Evolutionary conservation across 768 basidiomycete species (phyloP), one percentile per base, ranked within the genome.

Genomic region (Mycena indigotica): DNA sequence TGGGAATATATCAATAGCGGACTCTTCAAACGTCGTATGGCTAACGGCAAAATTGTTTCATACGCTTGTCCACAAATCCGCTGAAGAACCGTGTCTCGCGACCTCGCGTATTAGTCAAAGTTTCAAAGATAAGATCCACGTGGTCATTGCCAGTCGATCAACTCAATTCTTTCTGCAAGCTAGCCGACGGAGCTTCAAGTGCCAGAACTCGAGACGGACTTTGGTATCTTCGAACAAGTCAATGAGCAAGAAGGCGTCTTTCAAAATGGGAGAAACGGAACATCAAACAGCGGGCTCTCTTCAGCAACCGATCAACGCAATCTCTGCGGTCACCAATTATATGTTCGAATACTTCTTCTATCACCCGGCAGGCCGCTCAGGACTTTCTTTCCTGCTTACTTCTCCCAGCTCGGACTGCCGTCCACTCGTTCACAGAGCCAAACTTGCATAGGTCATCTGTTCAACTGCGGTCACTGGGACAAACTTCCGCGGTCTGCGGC

Each of bases 101-200:
- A 13, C 41, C 41, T 44, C 41, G 41, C 23, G 41, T 44, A 17
- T 17, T 5, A 44, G 41, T 23, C 25, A 12, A 48, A 48, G 19
- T 26, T 48, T 48, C 46, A 13, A n/a, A 25, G 46, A 48, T 48
- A 48, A 48, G 46, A 48, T 48, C 21, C 46, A 48, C 46, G 46
- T 6, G 46, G 46, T 48, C 41, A n/a, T n/a, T n/a, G n/a, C n/a
- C n/a, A n/a, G n/a, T n/a, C 41, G 21, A 45, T 45, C 41, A 8
- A 15, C 41, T n/a, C n/a, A n/a, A n/a, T n/a, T n/a, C n/a, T n/a
- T n/a, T n/a, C n/a, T n/a, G n/a, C n/a, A n/a, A n/a, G n/a, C n/a
- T n/a, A n/a, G n/a, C n/a, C 41, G 19, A 21, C 41, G 8, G 19
- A 10, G 41, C 19, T 45, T 8, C 41, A 38, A n/a, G n/a, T 15